Evolutionary conservation across 345 rosid species (phyloP).

Genomic region (Punica granatum): DNA sequence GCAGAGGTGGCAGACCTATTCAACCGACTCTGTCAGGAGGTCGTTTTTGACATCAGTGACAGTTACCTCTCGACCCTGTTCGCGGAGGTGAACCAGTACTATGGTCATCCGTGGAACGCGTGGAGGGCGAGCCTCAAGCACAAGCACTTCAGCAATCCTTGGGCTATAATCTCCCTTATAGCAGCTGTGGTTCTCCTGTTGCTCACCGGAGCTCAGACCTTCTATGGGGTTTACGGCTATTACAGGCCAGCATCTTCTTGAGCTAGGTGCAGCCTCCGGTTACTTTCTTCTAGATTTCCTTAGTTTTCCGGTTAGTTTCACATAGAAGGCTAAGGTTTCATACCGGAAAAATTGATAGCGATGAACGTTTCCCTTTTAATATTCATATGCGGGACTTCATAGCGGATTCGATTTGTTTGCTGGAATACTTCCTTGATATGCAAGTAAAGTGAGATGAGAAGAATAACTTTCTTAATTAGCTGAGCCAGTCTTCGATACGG

Average conservation of each 20-base stretch:
- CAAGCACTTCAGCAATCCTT: conserved; percentile 69
- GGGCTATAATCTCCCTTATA: conserved; percentile 68
- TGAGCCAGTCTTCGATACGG: no score
- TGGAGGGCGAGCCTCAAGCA: conserved; percentile 78
- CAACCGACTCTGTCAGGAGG: conserved; percentile 83
- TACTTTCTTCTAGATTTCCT: background rate
- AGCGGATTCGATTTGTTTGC: no score
- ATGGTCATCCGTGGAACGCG: conserved; percentile 74
- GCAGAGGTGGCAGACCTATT: conserved; percentile 79
- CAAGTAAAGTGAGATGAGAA: no score
- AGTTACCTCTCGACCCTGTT: conserved; percentile 62
- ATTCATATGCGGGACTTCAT: no score
- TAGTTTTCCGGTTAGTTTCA: background rate
- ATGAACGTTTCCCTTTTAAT: no score
- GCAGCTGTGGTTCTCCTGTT: conserved; percentile 59
- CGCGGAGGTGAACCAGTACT: conserved; percentile 51
- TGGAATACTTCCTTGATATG: no score
- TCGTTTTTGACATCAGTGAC: conserved; percentile 63
- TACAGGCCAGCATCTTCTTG: conserved; percentile 25
- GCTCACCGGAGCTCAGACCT: conserved; percentile 73
- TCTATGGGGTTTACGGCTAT: conserved; percentile 58
- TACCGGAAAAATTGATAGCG: no score
- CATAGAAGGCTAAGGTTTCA: background rate
- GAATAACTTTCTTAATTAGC: no score
- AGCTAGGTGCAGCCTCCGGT: background rate